Evolutionary conservation across 176 grass and related monocot species (phyloP).

Genomic region (Echinochloa phyllopogon): DNA sequence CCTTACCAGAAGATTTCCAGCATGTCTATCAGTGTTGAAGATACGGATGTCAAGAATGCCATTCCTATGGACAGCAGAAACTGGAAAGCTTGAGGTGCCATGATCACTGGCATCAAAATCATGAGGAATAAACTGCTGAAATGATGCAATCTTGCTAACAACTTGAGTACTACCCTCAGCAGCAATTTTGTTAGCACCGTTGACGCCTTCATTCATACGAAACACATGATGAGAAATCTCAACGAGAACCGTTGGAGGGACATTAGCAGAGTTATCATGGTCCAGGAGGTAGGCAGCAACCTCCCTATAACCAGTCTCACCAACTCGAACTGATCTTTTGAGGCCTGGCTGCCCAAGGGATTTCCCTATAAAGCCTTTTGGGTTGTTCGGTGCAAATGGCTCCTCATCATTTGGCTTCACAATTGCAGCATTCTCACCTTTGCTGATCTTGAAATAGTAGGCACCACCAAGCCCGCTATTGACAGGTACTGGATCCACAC

Average conservation of each 20-base stretch:
- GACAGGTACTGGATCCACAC: slow-evolving; percentile 59
- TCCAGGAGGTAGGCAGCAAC: slow-evolving; percentile 82
- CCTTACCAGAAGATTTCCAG: slow-evolving; percentile 73
- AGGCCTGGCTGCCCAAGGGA: slow-evolving; percentile 80
- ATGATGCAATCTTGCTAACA: slow-evolving; percentile 82
- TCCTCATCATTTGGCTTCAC: slow-evolving; percentile 88
- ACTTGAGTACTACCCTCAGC: slow-evolving; percentile 32
- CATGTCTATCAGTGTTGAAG: slow-evolving; percentile 82
- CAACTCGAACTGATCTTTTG: slow-evolving; percentile 77
- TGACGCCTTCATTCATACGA: slow-evolving; percentile 60
- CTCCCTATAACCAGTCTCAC: slow-evolving; percentile 76
- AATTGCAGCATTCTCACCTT: slow-evolving; percentile 71
- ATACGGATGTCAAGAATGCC: slow-evolving; percentile 87
- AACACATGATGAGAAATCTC: slow-evolving; percentile 74
- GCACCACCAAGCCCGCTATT: slow-evolving; percentile 77
- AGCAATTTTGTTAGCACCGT: slow-evolving; percentile 39
- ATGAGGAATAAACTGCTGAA: slow-evolving; percentile 78
- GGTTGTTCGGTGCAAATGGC: slow-evolving; percentile 85
- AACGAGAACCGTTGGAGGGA: slow-evolving; percentile 71
- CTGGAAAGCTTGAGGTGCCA: slow-evolving; percentile 79
- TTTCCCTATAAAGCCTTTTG: slow-evolving; percentile 78
- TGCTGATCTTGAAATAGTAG: slow-evolving; percentile 74
- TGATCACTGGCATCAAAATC: slow-evolving; percentile 87
- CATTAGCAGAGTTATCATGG: slow-evolving; percentile 67
- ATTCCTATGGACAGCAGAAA: slow-evolving; percentile 76